Evolutionary conservation across 306 rosid genomes (phyloP).

Genomic region (Citrullus colocynthis): DNA sequence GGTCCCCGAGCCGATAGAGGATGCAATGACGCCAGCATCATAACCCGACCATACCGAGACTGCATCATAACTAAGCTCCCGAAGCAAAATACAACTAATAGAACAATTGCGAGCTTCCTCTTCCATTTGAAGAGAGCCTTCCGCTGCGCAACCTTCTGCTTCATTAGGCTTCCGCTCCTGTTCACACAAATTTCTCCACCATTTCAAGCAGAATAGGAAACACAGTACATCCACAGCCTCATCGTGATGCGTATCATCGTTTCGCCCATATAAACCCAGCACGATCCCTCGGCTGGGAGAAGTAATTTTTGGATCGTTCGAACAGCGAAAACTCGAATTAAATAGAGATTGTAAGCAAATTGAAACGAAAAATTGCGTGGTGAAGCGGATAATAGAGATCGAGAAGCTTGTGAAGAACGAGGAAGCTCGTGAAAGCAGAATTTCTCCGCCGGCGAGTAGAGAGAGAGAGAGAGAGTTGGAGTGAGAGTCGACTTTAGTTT

Average conservation of each 20-base stretch:
- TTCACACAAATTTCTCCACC: constrained; percentile 20
- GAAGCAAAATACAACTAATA: constrained; percentile 50
- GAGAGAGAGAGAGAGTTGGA: neutral
- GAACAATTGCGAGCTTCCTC: constrained; percentile 39
- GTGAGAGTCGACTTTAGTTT: neutral
- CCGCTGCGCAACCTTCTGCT: constrained; percentile 61
- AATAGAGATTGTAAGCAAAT: constrained; percentile 8
- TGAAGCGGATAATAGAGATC: neutral
- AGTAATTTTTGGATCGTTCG: neutral
- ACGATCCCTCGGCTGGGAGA: constrained; percentile 36
- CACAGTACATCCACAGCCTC: neutral
- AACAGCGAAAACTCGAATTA: constrained; percentile 1
- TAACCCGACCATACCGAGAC: constrained; percentile 46
- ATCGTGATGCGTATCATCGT: neutral
- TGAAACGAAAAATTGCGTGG: neutral
- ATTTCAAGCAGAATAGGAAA: constrained; percentile 15
- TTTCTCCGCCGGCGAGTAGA: neutral
- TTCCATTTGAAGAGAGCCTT: constrained; percentile 56
- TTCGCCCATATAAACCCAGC: constrained; percentile 11
- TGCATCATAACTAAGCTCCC: constrained; percentile 62
- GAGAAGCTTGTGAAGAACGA: constrained; percentile 14
- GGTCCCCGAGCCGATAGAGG: constrained; percentile 32
- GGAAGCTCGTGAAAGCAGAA: neutral
- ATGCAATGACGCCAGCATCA: constrained; percentile 45
- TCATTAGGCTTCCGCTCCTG: constrained; percentile 37